These are phyloP conservation scores for Brassica carinata DNA, from an alignment of 345 rosid species.

Conservation along the genomic window DNA sequence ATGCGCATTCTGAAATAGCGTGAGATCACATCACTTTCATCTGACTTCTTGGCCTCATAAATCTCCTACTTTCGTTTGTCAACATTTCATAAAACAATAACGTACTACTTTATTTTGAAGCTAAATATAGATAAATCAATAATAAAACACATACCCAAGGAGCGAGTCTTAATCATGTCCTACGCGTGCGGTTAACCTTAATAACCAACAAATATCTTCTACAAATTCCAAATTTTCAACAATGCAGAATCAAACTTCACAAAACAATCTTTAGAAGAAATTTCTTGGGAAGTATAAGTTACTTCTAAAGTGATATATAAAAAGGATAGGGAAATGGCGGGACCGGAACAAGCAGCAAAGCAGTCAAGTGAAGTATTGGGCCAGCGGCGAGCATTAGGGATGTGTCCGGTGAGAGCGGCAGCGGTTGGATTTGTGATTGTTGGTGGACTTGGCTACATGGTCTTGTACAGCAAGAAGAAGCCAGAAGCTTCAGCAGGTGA, in stretches of 20 bases:
- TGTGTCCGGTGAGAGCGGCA: slow-evolving; percentile 53
- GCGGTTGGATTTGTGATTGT: slow-evolving; percentile 45
- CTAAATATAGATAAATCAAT: slow-evolving; percentile 14
- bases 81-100: background rate
- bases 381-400: slow-evolving; percentile 28
- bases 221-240: slow-evolving; percentile 30
- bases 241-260: background rate
- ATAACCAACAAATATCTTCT: slow-evolving; percentile 14
- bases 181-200: slow-evolving; percentile 25
- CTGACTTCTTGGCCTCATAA: background rate
- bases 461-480: slow-evolving; percentile 51
- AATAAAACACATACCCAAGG: background rate
- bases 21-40: background rate
- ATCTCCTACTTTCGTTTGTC: background rate
- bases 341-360: slow-evolving; percentile 43
- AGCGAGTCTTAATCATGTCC: slow-evolving; percentile 33
- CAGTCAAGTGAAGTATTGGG: slow-evolving; percentile 41
- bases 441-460: slow-evolving; percentile 53
- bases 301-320: background rate
- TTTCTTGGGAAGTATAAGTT: background rate
- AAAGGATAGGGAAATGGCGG: slow-evolving; percentile 31
- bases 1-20: background rate
- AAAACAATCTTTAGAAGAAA: background rate
- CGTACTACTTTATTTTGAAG: background rate
- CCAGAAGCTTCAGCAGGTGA: slow-evolving; percentile 60